Conservation (phyloP, 1,284 basidiomycete genomes). For the Trametes hirsuta region DNA sequence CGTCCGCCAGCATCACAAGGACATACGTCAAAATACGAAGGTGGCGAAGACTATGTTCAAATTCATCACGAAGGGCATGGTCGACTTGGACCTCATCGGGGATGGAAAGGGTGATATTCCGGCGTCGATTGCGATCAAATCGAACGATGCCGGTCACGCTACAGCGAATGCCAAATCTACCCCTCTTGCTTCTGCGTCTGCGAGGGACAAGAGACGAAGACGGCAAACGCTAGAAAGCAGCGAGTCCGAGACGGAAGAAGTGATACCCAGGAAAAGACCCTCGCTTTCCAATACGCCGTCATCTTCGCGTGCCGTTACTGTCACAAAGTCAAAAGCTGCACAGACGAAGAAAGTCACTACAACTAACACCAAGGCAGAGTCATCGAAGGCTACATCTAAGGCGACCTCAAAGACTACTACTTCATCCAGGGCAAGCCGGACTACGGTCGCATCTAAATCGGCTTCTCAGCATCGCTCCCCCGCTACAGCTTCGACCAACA, state of each 20-base stretch:
- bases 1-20: constrained; percentile 43
- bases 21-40: constrained; percentile 47
- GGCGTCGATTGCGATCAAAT: constrained; percentile 21
- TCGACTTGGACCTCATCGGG: constrained; percentile 19
- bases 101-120: constrained; percentile 31
- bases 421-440: background rate
- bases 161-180: background rate
- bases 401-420: background rate
- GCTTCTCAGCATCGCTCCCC: background rate
- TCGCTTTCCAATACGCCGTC: background rate
- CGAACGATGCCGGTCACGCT: background rate
- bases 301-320: background rate
- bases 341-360: background rate
- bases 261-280: constrained; percentile 10
- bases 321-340: background rate
- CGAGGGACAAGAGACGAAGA: constrained; percentile 14
- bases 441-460: background rate
- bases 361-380: background rate
- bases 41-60: constrained; percentile 43
- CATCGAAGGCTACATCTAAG: background rate
- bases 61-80: constrained; percentile 41
- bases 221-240: constrained; percentile 3
- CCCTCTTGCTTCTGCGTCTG: background rate
- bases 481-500: background rate
- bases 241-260: constrained; percentile 13